Evolutionary conservation across 108 stramenopile genomes (phyloP).

Genomic region (Nitzschia sp.): DNA sequence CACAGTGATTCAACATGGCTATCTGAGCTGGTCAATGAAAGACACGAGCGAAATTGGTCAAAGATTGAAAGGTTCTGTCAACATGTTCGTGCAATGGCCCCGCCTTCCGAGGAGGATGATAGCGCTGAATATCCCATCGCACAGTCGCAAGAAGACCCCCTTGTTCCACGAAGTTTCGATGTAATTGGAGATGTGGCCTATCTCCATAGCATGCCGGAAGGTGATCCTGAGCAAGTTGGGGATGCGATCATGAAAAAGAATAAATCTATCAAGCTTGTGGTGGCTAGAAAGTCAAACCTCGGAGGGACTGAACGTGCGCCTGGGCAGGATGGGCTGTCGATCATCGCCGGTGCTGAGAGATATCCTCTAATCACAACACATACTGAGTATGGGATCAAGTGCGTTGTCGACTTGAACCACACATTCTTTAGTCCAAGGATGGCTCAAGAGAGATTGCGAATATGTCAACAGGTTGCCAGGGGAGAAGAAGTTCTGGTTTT

Average conservation of each 20-base stretch:
- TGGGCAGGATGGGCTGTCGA: slow-evolving; percentile 52
- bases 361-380: slow-evolving; percentile 76
- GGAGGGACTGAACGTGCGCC: slow-evolving; percentile 68
- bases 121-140: slow-evolving; percentile 13
- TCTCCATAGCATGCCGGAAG: slow-evolving; percentile 59
- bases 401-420: slow-evolving; percentile 78
- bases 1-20: slow-evolving; percentile 52
- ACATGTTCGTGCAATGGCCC: slow-evolving; percentile 42
- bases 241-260: slow-evolving; percentile 74
- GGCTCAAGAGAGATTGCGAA: slow-evolving; percentile 78
- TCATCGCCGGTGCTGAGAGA: slow-evolving; percentile 68
- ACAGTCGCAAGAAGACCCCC: slow-evolving; percentile 12
- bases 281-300: slow-evolving; percentile 39
- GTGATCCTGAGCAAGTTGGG: slow-evolving; percentile 57
- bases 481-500: slow-evolving; percentile 80
- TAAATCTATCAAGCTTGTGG: slow-evolving; percentile 74
- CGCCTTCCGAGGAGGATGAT: slow-evolving; percentile 21
- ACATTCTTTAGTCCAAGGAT: slow-evolving; percentile 88
- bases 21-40: slow-evolving; percentile 74
- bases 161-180: slow-evolving; percentile 55
- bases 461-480: slow-evolving; percentile 81
- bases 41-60: slow-evolving; percentile 82
- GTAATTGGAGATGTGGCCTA: slow-evolving; percentile 87
- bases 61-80: slow-evolving; percentile 83
- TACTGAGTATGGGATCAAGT: slow-evolving; percentile 82